These are phyloP conservation scores for Rhododendron ovatum DNA, from an alignment of 148 eudicot genomes.

Conservation along the genomic window DNA sequence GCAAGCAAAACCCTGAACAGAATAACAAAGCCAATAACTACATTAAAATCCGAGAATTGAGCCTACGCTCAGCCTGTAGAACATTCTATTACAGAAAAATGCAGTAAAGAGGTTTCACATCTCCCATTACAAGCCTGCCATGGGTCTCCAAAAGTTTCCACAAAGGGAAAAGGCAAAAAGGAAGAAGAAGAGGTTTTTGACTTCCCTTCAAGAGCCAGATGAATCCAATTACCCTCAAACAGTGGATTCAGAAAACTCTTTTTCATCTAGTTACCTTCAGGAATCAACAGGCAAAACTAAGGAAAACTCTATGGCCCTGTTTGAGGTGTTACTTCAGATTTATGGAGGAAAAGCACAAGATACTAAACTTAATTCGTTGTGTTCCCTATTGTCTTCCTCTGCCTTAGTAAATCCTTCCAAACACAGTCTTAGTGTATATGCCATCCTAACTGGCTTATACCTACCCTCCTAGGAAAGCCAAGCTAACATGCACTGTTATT, in stretches of 20 bases:
- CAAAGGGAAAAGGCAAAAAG: background rate
- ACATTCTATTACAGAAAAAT: background rate
- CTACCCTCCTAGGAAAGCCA: background rate
- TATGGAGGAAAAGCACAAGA: background rate
- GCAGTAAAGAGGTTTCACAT: background rate
- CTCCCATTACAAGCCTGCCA: background rate
- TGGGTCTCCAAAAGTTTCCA: background rate
- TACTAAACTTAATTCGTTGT: background rate
- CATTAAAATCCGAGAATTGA: background rate
- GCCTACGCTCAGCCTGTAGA: background rate
- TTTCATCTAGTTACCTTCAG: background rate
- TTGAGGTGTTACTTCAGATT: background rate
- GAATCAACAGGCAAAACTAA: background rate
- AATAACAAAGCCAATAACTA: background rate
- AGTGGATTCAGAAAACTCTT: background rate
- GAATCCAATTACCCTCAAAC: background rate
- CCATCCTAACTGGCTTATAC: background rate
- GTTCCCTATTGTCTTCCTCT: background rate
- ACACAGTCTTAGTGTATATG: background rate
- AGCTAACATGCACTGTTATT: background rate
- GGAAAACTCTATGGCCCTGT: background rate
- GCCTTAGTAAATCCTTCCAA: background rate
- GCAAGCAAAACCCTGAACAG: slow-evolving; percentile 63
- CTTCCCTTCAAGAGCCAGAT: background rate
- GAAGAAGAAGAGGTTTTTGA: too few species aligned